phyloP scores from a whole-genome alignment of 2,329 filamentous ascomycete genomes.

The Hypoxylon sp. region DNA sequence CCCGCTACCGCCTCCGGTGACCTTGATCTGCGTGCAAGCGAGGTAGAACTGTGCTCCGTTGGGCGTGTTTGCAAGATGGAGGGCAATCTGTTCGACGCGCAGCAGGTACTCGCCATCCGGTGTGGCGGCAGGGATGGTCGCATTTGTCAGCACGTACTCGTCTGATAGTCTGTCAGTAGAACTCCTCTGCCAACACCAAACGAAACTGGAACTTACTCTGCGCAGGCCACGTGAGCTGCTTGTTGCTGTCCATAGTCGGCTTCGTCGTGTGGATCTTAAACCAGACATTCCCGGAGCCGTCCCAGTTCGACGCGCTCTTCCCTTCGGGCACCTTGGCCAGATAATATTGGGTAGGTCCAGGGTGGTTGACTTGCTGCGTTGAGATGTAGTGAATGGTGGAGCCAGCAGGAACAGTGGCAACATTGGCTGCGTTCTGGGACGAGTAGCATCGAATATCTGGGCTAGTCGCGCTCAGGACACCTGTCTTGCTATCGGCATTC shows the following conservation, averaged over 20 bases:
- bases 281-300: slow-evolving; percentile 51
- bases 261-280: slow-evolving; percentile 51
- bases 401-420: slow-evolving; percentile 46
- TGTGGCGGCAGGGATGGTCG: slow-evolving; percentile 48
- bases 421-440: slow-evolving; percentile 43
- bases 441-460: slow-evolving; percentile 50
- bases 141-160: slow-evolving; percentile 46
- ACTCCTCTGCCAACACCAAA: too few species aligned
- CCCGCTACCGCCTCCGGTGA: slow-evolving; percentile 49
- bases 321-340: slow-evolving; percentile 50
- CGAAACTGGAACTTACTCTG: slow-evolving; percentile 44
- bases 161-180: slow-evolving; percentile 42
- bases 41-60: slow-evolving; percentile 52
- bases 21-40: slow-evolving; percentile 50
- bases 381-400: slow-evolving; percentile 48
- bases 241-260: slow-evolving; percentile 56
- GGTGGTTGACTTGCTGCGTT: slow-evolving; percentile 50
- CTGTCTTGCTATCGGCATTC: slow-evolving; percentile 48
- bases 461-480: slow-evolving; percentile 46
- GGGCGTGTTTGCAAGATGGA: slow-evolving; percentile 49
- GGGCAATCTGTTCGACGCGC: slow-evolving; percentile 52
- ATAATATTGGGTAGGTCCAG: slow-evolving; percentile 53
- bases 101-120: slow-evolving; percentile 52
- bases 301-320: slow-evolving; percentile 46
- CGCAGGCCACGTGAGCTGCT: slow-evolving; percentile 54